These are phyloP conservation scores for Cornus controversa DNA, from an alignment of 148 eudicot species.

Conservation along the genomic window DNA sequence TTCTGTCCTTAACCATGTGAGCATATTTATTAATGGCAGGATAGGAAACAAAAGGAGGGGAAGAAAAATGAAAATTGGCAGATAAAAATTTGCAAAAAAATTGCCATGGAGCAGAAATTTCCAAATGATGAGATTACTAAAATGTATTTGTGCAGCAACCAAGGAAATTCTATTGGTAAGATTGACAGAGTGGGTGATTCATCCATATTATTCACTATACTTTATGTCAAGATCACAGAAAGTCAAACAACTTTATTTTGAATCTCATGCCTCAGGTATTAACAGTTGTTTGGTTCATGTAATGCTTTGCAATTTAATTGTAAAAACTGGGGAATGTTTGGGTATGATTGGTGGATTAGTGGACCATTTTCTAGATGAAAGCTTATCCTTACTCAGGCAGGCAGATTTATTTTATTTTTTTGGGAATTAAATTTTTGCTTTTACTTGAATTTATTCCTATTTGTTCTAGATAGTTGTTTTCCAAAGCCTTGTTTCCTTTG, in stretches of 20 bases:
- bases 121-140: slow-evolving; percentile 61
- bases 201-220: no score
- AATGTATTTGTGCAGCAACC: slow-evolving; percentile 50
- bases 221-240: no score
- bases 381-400: no score
- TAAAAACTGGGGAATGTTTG: background rate
- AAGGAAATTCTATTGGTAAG: slow-evolving; percentile 24
- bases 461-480: background rate
- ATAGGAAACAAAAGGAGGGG: slow-evolving; percentile 48
- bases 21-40: slow-evolving; percentile 43
- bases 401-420: background rate
- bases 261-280: background rate
- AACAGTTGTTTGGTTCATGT: background rate
- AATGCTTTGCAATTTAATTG: background rate
- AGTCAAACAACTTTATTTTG: background rate
- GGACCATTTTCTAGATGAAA: background rate
- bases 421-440: background rate
- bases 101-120: slow-evolving; percentile 59
- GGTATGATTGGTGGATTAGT: background rate
- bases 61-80: slow-evolving; percentile 68
- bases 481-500: background rate
- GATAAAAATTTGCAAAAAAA: slow-evolving; percentile 67
- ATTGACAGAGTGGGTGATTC: background rate
- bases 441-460: background rate
- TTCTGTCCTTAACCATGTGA: background rate